Base-by-base conservation (phyloP, 2,329 filamentous ascomycete species). In the Claviceps cyperi region DNA sequence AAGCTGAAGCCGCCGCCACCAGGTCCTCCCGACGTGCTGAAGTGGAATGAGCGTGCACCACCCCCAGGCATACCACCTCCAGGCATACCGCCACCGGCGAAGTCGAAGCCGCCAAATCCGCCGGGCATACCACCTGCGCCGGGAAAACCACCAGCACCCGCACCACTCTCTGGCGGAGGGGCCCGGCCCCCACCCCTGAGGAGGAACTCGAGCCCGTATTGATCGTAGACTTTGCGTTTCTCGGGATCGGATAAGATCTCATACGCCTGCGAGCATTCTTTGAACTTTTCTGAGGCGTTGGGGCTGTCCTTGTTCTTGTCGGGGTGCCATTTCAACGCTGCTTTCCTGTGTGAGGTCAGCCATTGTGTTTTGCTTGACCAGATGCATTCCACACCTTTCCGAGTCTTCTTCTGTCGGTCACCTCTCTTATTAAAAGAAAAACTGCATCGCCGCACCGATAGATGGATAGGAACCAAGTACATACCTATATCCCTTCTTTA, bases 261-360 rank as follows among this genome's bases (percentile, higher is more conserved):
- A 72, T 96, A 98, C 51, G 92, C 92, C 71, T 97, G 90, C 1
- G 89, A 95, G 56, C 89, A 86, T 66, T 97, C 92, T 71, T 98
- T 98, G 76, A 98, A 98, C 69, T 91, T 96, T 65, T 97, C 92
- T 53, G 80, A 75, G 8, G 91, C 87, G 48, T 80, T 71, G 32
- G 89, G 81, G 59, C 91, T 89, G 69, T 94, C 83, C 68, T 90
- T 90, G 76, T 97, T 98, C 76, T 97, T 98, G 74, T 98, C 92
- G 6, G 92, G 92, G 64, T 98, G 92, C 70, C 81, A 90, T 71
- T 90, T 94, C 64, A 97, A 70, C 50, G 91, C 91, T 50, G 83
- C 78, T 75, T 95, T 95, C 55, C 85, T 88, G 65, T 52, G 48
- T 17, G 36, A 3, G n/a, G 41, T 50, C 38, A 50, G 48, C 39